Evolutionary conservation across 2,329 filamentous ascomycete species (phyloP).

Genomic region (Bipolaris gigantea): DNA sequence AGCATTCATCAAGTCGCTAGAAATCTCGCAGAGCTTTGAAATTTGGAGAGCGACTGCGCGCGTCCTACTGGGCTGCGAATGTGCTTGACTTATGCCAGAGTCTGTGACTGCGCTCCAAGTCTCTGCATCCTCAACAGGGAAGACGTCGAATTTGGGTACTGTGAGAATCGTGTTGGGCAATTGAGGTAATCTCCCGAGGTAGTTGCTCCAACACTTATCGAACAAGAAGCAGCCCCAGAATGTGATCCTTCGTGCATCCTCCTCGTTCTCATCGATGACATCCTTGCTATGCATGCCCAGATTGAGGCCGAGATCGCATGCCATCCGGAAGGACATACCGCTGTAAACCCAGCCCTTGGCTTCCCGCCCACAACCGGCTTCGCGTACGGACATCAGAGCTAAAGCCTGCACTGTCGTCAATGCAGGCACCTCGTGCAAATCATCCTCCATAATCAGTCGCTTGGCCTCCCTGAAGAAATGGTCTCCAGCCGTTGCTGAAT

Average conservation of each 20-base stretch:
- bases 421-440: slow-evolving; percentile 87
- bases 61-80: slow-evolving; percentile 79
- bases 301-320: slow-evolving; percentile 88
- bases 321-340: slow-evolving; percentile 98
- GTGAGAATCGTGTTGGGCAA: slow-evolving; percentile 78
- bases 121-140: slow-evolving; percentile 83
- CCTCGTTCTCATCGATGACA: slow-evolving; percentile 73
- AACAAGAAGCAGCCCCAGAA: slow-evolving; percentile 99
- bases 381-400: slow-evolving; percentile 92
- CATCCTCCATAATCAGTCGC: slow-evolving; percentile 82
- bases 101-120: slow-evolving; percentile 90
- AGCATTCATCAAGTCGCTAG: slow-evolving; percentile 81
- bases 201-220: slow-evolving; percentile 99
- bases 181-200: slow-evolving; percentile 87
- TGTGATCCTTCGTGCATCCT: slow-evolving; percentile 86
- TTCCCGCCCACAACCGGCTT: slow-evolving; percentile 91
- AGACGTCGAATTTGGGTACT: slow-evolving; percentile 86
- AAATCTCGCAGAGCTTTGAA: slow-evolving; percentile 85
- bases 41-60: slow-evolving; percentile 74
- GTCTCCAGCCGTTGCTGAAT: slow-evolving; percentile 85
- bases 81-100: slow-evolving; percentile 70
- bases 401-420: slow-evolving; percentile 91
- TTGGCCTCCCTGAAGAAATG: slow-evolving; percentile 97
- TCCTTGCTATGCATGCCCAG: slow-evolving; percentile 64
- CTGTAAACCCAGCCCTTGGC: slow-evolving; percentile 98